Conservation (phyloP, 768 basidiomycete species). For the Tulasnella sp. region DNA sequence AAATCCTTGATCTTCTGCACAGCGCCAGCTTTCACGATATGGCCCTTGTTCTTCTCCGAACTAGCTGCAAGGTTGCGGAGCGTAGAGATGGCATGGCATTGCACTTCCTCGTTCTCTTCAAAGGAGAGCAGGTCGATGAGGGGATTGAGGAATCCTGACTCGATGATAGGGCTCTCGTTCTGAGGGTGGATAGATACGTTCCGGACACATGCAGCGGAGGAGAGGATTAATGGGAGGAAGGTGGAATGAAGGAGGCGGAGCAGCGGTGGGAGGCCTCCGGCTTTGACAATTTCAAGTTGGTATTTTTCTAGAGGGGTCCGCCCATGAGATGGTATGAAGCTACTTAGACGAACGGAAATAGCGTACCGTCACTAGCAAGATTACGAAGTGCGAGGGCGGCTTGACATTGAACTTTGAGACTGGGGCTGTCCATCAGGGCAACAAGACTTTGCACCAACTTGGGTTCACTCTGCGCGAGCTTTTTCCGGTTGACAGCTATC, state of each 20-base stretch:
- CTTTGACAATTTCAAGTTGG: slow-evolving; percentile 96
- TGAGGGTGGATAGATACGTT: slow-evolving; percentile 98
- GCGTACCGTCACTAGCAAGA: slow-evolving; percentile 89
- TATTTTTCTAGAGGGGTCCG: slow-evolving; percentile 72
- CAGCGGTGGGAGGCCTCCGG: slow-evolving; percentile 85
- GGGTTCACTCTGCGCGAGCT: slow-evolving; percentile 88
- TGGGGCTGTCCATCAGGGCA: slow-evolving; percentile 92
- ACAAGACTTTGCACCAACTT: slow-evolving; percentile 93
- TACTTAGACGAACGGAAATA: neutral
- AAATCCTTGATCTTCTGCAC: slow-evolving; percentile 95
- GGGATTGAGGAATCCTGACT: slow-evolving; percentile 94
- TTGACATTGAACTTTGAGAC: slow-evolving; percentile 98
- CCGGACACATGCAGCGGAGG: slow-evolving; percentile 96
- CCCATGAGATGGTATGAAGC: neutral
- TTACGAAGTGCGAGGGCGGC: slow-evolving; percentile 94
- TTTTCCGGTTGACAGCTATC: slow-evolving; percentile 80
- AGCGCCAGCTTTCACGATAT: slow-evolving; percentile 96
- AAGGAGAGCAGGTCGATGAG: slow-evolving; percentile 94
- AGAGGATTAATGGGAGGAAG: slow-evolving; percentile 95
- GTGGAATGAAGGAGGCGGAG: slow-evolving; percentile 93
- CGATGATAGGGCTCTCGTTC: slow-evolving; percentile 99
- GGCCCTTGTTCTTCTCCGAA: slow-evolving; percentile 96
- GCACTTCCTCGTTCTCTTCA: slow-evolving; percentile 99
- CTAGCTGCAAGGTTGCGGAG: slow-evolving; percentile 94
- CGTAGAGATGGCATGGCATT: slow-evolving; percentile 98